These are phyloP conservation scores for Auriculariales sp. DNA, from an alignment of 768 basidiomycete genomes.

Conservation along the genomic window DNA sequence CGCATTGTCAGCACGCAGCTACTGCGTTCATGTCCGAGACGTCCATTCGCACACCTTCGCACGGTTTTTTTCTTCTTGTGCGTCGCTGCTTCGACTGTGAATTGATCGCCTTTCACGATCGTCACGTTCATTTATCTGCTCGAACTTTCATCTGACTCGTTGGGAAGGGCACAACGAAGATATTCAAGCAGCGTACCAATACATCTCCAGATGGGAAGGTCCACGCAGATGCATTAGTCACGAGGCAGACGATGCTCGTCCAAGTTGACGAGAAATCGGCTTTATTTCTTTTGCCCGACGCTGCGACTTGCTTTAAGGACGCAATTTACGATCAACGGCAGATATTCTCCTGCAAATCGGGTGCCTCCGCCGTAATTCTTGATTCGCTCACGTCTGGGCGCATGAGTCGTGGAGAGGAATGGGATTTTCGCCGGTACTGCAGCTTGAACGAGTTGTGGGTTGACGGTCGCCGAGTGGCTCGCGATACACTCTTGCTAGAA, in stretches of 20 bases:
- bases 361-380: constrained; percentile 56
- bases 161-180: constrained; percentile 91
- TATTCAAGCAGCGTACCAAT: constrained; percentile 71
- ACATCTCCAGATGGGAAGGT: background rate
- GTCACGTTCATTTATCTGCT: too few relatives aligned
- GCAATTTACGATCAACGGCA: constrained; percentile 79
- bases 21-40: too few relatives aligned
- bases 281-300: constrained; percentile 78
- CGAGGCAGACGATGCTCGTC: constrained; percentile 51
- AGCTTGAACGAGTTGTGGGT: constrained; percentile 74
- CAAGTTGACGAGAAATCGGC: constrained; percentile 34
- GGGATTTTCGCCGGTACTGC: constrained; percentile 76
- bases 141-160: too few relatives aligned
- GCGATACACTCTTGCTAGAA: constrained; percentile 69
- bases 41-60: too few relatives aligned
- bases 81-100: too few relatives aligned
- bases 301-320: constrained; percentile 79
- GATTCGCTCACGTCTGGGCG: constrained; percentile 92
- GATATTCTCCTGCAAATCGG: constrained; percentile 48
- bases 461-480: constrained; percentile 47
- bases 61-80: too few relatives aligned
- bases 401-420: constrained; percentile 69
- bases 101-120: too few relatives aligned
- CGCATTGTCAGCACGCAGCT: too few relatives aligned
- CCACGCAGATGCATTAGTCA: constrained; percentile 17